Percentiles rank a stretch among this genome's conserved stretches.
Conservation (phyloP, 179 eudicot species). For the Heliamphora pulchella region DNA sequence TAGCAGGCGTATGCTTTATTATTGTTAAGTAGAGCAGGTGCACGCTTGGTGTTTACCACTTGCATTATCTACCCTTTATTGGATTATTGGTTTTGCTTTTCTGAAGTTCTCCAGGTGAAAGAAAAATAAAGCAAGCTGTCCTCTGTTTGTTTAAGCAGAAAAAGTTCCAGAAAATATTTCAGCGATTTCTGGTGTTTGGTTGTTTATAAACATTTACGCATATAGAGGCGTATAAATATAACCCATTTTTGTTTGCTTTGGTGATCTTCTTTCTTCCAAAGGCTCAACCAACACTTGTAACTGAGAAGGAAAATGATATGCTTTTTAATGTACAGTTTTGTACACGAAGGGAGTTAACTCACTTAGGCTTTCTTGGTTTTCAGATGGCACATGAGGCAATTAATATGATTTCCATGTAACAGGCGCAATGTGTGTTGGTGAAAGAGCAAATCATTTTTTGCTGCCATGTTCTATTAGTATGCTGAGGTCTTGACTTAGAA, state of each 20-base stretch:
- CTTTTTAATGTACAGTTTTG: background rate
- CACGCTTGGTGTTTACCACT: background rate
- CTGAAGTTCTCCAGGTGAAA: background rate
- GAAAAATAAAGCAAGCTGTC: background rate
- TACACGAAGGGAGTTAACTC: background rate
- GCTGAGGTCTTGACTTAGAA: background rate
- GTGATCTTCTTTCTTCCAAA: background rate
- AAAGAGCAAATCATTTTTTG: background rate
- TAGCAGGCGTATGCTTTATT: background rate
- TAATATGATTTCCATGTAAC: background rate
- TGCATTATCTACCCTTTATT: background rate
- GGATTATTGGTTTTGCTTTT: background rate
- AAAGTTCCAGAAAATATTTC: background rate
- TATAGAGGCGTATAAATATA: background rate
- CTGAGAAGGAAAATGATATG: background rate
- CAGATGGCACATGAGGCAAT: background rate
- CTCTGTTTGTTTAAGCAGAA: background rate
- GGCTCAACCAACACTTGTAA: background rate
- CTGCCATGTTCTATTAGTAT: background rate
- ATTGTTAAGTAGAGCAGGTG: background rate
- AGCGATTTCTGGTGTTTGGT: background rate
- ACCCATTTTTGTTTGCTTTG: background rate
- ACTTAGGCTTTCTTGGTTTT: background rate
- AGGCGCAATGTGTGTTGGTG: too few species aligned
- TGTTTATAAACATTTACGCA: background rate